These are phyloP conservation scores for Lepidium africanum DNA, from an alignment of 345 rosid species.

Conservation along the genomic window DNA sequence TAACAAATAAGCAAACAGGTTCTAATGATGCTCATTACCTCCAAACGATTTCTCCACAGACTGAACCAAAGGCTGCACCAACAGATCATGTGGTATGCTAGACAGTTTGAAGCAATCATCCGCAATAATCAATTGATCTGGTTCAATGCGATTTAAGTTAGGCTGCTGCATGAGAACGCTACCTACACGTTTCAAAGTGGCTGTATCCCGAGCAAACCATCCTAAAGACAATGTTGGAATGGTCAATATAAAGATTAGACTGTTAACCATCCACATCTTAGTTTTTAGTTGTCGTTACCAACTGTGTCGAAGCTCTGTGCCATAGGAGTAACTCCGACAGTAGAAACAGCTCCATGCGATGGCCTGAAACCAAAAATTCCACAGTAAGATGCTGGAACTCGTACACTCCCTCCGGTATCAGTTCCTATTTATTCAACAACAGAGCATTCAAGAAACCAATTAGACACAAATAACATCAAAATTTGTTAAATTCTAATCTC, in stretches of 20 bases:
- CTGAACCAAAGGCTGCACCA: slow-evolving; percentile 42
- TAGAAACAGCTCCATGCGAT: slow-evolving; percentile 54
- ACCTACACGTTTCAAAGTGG: slow-evolving; percentile 57
- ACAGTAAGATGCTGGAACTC: slow-evolving; percentile 83
- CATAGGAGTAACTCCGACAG: slow-evolving; percentile 67
- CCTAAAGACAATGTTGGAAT: slow-evolving; percentile 35
- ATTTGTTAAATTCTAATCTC: background rate
- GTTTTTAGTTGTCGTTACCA: slow-evolving; percentile 40
- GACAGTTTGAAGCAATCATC: slow-evolving; percentile 67
- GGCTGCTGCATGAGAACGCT: slow-evolving; percentile 47
- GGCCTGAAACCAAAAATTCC: slow-evolving; percentile 75
- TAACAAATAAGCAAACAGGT: background rate
- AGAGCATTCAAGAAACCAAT: background rate
- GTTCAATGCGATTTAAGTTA: slow-evolving; percentile 23
- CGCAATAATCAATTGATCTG: slow-evolving; percentile 50
- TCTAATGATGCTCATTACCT: slow-evolving; percentile 33
- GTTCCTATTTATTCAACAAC: slow-evolving; percentile 43
- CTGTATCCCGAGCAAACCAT: slow-evolving; percentile 86
- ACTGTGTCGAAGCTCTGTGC: slow-evolving; percentile 92
- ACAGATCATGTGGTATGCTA: slow-evolving; percentile 46
- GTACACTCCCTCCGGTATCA: slow-evolving; percentile 89
- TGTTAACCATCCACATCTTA: background rate
- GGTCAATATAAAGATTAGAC: background rate
- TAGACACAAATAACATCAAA: background rate
- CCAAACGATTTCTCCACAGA: slow-evolving; percentile 55